Evolutionary conservation across 176 grass and related monocot species (phyloP), one percentile per base, ranked within the genome.

Genomic region (Raddia distichophylla): DNA sequence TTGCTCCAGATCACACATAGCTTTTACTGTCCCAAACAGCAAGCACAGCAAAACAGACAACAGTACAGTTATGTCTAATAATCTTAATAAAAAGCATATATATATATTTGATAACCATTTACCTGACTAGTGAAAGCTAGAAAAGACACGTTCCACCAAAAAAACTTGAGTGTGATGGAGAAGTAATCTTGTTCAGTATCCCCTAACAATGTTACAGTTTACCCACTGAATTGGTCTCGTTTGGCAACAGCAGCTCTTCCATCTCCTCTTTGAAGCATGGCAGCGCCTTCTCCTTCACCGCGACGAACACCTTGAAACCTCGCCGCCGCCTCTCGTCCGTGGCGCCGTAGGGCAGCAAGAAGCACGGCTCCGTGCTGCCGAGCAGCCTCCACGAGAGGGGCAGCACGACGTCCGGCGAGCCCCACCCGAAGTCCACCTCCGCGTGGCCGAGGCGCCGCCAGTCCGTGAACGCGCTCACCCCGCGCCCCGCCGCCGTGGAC

Each of bases 391-490:
- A 94, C 12, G 89, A 90, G 50, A 97, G 85, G 8, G 89, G 94
- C 80, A 90, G 67, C 60, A 92, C 82, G 60, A 42, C 80, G 37
- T 84, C 72, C 0, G 91, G 89, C 0, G 71, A 62, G 50, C 87
- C 87, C 87, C 87, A 94, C 37, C 91, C 90, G 53, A 97, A 94
- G 73, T 97, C 94, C 71, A 90, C 79, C 20, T 85, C 83, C 7
- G 87, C 86, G 77, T 97, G 94, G 7, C 91, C 89, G 10, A 97
- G 86, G 56, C 83, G 63, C 19, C 90, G 79, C 91, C 91, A 97
- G 61, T 94, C 94, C 8, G 89, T 97, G 88, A 97, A 97, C 33
- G 92, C 85, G 58, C 69, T 83, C 49, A 92, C 87, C 20, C 68
- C 48, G 20, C 15, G 18, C 37, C 87, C n/a, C n/a, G n/a, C 91